phyloP scores from a whole-genome alignment of 2,329 filamentous ascomycete species.

The Fusarium tuaranense region DNA sequence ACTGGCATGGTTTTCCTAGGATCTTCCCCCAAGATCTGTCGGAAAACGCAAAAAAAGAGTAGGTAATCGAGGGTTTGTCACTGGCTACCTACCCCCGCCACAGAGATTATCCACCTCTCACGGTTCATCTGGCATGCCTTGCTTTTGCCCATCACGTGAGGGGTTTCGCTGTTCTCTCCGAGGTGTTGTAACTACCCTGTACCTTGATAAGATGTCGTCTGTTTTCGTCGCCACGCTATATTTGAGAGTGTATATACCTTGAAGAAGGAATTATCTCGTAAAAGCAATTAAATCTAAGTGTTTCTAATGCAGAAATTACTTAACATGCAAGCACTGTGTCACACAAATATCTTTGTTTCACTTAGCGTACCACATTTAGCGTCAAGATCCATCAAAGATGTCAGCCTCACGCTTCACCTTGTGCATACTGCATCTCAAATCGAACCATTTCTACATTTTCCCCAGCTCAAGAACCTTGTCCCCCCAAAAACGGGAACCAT shows the following conservation, averaged over 20 bases:
- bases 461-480: not conserved
- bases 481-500: constrained; percentile 10
- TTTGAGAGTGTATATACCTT: rapidly evolving
- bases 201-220: rapidly evolving
- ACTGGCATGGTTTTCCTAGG: constrained; percentile 45
- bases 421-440: not conserved
- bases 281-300: no score
- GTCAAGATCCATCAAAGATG: not conserved
- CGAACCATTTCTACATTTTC: not conserved
- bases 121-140: not conserved
- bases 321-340: rapidly evolving
- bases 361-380: not conserved
- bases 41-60: not conserved
- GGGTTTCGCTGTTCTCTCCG: constrained; percentile 38
- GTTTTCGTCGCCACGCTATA: rapidly evolving
- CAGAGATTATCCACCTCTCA: constrained; percentile 16
- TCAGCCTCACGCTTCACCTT: not conserved
- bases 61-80: constrained; percentile 13
- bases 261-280: not conserved
- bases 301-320: not conserved
- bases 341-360: not conserved
- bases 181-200: constrained; percentile 21
- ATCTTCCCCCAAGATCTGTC: no score
- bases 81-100: constrained; percentile 26
- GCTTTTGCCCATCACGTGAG: constrained; percentile 32